phyloP scores from a whole-genome alignment of 345 rosid species.

The Acer yangbiense region DNA sequence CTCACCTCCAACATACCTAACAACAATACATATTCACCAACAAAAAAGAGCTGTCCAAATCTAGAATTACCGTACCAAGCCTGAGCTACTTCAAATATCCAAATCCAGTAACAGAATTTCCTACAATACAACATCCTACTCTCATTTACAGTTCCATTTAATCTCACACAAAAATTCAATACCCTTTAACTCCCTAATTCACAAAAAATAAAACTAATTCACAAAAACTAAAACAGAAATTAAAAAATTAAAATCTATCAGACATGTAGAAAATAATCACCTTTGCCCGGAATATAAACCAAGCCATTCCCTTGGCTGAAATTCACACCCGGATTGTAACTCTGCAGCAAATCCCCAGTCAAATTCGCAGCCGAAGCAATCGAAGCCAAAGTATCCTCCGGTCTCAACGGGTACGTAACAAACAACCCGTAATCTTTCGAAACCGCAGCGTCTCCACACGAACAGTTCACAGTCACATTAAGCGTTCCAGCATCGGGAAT shows the following conservation, averaged over 20 bases:
- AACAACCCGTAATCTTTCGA: constrained; percentile 66
- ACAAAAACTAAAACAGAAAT: too few relatives aligned
- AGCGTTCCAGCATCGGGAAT: constrained; percentile 48
- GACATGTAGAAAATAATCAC: constrained; percentile 28
- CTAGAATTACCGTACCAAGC: background rate
- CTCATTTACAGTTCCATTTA: too few relatives aligned
- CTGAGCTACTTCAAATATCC: background rate
- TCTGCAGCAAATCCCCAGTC: constrained; percentile 39
- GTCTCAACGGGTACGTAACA: constrained; percentile 67
- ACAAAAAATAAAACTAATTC: too few relatives aligned
- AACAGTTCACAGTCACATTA: constrained; percentile 70
- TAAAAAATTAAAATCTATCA: too few relatives aligned
- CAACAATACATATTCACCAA: background rate
- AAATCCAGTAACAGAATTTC: background rate
- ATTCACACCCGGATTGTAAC: constrained; percentile 60
- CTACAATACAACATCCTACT: too few relatives aligned
- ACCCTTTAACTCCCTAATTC: too few relatives aligned
- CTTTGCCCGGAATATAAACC: constrained; percentile 72
- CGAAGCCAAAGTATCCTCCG: constrained; percentile 47
- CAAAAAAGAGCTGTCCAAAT: background rate
- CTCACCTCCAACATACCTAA: too few relatives aligned
- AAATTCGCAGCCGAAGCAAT: constrained; percentile 43
- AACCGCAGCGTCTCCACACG: constrained; percentile 56
- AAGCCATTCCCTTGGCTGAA: constrained; percentile 65
- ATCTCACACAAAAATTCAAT: too few relatives aligned